These are phyloP conservation scores for Tirmania nivea DNA, from an alignment of 495 filamentous ascomycete species.

Conservation along the genomic window DNA sequence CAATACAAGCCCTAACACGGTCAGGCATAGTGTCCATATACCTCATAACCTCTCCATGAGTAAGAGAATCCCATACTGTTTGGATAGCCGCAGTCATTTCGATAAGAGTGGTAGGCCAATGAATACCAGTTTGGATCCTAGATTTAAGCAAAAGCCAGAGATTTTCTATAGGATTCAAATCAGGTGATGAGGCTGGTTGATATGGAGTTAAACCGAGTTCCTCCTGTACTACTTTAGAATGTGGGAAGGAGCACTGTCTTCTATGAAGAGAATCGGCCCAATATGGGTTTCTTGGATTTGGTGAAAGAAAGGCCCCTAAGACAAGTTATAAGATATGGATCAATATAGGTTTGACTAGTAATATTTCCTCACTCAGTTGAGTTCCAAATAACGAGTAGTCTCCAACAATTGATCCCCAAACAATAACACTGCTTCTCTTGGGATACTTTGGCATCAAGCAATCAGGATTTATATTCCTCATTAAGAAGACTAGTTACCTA, in stretches of 20 bases:
- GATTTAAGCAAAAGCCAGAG: conserved; percentile 2
- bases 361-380: not conserved
- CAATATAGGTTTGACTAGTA: not conserved
- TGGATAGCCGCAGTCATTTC: not conserved
- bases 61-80: conserved; percentile 1
- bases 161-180: conserved; percentile 3
- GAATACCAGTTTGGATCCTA: not conserved
- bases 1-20: not conserved
- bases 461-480: not conserved
- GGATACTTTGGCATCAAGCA: conserved; percentile 3
- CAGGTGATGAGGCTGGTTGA: not conserved
- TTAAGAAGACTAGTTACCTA: not conserved
- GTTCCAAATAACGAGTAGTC: not conserved
- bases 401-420: conserved; percentile 1
- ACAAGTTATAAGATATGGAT: not conserved
- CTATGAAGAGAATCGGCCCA: not conserved
- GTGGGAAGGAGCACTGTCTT: not conserved
- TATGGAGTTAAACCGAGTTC: not conserved
- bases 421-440: not conserved
- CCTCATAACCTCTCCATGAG: not conserved
- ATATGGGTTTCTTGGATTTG: not conserved
- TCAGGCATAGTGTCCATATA: conserved; percentile 1
- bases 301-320: not conserved
- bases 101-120: not conserved
- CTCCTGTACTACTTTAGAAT: not conserved